Percentiles rank a stretch among this genome's conserved stretches.
These are phyloP conservation scores for Sugiyamaella americana DNA, from an alignment of 805 yeast genomes.

Conservation along the genomic window DNA sequence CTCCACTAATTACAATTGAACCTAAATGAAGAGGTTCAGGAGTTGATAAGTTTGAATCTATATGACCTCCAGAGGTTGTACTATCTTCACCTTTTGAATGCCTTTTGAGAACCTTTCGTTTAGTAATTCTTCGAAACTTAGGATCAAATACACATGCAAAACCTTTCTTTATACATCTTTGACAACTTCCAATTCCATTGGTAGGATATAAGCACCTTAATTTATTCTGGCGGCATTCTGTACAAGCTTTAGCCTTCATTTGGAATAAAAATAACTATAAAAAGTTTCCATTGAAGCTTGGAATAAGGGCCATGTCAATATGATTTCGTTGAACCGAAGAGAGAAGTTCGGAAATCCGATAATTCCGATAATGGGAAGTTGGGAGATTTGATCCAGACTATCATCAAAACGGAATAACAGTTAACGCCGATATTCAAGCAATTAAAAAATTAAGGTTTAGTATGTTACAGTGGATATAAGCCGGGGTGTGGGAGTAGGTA, in stretches of 20 bases:
- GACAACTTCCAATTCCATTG: constrained; percentile 3
- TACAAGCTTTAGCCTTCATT: constrained; percentile 12
- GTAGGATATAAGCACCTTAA: constrained; percentile 5
- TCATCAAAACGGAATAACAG: too few relatives aligned
- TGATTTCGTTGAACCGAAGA: too few relatives aligned
- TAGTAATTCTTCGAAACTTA: background rate
- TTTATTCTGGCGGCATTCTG: constrained; percentile 11
- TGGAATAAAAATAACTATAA: too few relatives aligned
- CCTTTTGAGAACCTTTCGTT: background rate
- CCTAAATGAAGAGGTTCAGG: background rate
- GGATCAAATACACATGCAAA: constrained; percentile 9
- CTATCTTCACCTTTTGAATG: background rate
- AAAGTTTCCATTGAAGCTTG: too few relatives aligned
- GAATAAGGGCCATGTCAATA: too few relatives aligned
- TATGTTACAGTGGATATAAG: too few relatives aligned
- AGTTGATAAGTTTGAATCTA: background rate
- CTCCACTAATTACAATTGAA: background rate
- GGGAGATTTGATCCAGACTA: too few relatives aligned
- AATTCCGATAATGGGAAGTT: too few relatives aligned
- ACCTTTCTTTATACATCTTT: constrained; percentile 4
- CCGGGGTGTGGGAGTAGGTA: too few relatives aligned
- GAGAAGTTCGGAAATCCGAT: too few relatives aligned
- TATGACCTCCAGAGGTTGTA: background rate
- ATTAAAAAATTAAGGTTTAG: too few relatives aligned
- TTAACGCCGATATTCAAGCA: too few relatives aligned